Percentiles rank a stretch among this genome's conserved stretches.
Evolutionary conservation across 306 rosid species (phyloP).

Genomic region (Acacia acuminata): DNA sequence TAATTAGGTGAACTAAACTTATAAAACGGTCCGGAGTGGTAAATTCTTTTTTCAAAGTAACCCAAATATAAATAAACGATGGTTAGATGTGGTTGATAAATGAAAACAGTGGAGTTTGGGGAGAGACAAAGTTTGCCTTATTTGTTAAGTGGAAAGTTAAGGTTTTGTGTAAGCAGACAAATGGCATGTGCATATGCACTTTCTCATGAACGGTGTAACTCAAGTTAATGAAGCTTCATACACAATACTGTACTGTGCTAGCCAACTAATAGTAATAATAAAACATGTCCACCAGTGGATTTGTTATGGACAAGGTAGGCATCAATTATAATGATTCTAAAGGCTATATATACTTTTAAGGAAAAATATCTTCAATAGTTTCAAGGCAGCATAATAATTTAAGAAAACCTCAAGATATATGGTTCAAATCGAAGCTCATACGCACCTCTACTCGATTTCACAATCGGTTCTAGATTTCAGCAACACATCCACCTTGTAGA

Average conservation of each 20-base stretch:
- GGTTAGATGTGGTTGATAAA: background rate
- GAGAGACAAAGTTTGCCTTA: background rate
- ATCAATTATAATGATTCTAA: background rate
- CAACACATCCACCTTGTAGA: no score
- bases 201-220: background rate
- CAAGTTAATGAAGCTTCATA: background rate
- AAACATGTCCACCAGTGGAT: background rate
- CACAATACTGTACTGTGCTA: background rate
- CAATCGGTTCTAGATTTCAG: no score
- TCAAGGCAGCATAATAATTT: no score
- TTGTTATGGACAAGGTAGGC: background rate
- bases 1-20: no score
- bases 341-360: no score
- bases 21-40: fast-evolving
- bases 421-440: no score
- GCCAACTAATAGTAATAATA: background rate
- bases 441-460: no score
- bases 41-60: no score
- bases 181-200: background rate
- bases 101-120: background rate
- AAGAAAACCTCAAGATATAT: no score
- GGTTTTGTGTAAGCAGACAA: background rate
- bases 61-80: background rate
- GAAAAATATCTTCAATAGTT: no score
- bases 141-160: background rate